phyloP scores from a whole-genome alignment of 768 basidiomycete genomes.

The Rhodotorula kratochvilovae region DNA sequence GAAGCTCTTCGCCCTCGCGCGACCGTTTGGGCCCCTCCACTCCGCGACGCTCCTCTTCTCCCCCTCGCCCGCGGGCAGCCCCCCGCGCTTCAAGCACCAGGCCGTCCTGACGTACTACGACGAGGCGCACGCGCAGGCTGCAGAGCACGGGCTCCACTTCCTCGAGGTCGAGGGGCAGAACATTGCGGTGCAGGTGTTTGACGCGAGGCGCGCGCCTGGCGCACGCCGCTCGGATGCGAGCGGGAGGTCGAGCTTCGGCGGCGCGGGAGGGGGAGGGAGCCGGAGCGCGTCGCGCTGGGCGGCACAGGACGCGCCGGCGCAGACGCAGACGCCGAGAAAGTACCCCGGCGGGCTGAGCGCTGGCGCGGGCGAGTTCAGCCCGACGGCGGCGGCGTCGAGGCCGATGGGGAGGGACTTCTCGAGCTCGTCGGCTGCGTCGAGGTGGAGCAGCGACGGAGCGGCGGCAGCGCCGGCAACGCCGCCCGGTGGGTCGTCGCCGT shows the following conservation, averaged over 20 bases:
- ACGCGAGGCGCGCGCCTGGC: constrained; percentile 6
- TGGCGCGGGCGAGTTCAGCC: too few relatives aligned
- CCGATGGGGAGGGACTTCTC: neutral
- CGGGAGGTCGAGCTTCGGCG: neutral
- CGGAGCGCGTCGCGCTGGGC: neutral
- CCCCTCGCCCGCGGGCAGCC: neutral
- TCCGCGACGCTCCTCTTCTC: constrained; percentile 20
- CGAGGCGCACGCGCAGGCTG: constrained; percentile 18
- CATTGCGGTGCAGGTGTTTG: constrained; percentile 24
- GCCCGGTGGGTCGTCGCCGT: too few relatives aligned
- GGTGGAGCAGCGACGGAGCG: neutral
- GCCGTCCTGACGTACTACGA: constrained; percentile 46
- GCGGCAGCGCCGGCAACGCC: neutral
- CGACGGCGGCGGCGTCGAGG: neutral
- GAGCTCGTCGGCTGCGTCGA: neutral
- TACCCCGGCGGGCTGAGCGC: neutral
- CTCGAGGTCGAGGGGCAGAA: constrained; percentile 25
- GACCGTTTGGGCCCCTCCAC: constrained; percentile 69
- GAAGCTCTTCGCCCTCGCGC: constrained; percentile 76
- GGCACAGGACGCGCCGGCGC: neutral
- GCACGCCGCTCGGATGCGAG: neutral
- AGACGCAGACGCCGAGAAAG: neutral
- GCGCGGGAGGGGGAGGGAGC: neutral
- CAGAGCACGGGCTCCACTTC: constrained; percentile 30
- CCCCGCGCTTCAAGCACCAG: constrained; percentile 22